These are phyloP conservation scores for Musa troglodytarum DNA, from an alignment of 176 grass and related monocot species.

Conservation along the genomic window DNA sequence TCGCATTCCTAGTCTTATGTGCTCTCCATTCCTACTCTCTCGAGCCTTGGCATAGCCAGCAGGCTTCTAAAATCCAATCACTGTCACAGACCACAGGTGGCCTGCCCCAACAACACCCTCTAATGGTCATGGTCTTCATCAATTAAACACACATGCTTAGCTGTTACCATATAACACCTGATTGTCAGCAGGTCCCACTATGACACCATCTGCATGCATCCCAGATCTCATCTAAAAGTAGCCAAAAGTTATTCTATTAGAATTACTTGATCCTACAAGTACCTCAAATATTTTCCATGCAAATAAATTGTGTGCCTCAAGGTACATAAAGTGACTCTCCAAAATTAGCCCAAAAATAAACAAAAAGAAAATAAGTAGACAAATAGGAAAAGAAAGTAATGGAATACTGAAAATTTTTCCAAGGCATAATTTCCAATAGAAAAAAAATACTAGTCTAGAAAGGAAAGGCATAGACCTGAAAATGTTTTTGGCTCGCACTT, in stretches of 20 bases:
- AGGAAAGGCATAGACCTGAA: conserved; percentile 46
- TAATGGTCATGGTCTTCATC: no score
- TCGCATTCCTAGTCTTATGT: no score
- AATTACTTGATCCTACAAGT: background rate
- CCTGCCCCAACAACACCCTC: no score
- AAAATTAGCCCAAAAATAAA: background rate
- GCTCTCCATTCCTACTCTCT: background rate
- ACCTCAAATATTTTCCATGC: background rate
- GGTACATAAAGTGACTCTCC: background rate
- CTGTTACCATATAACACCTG: no score
- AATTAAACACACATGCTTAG: no score
- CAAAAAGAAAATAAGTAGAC: background rate
- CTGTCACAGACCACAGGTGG: background rate
- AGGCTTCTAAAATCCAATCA: background rate
- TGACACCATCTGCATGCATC: background rate
- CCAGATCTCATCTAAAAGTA: background rate
- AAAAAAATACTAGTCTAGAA: background rate
- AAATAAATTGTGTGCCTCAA: background rate
- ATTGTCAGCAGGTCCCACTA: no score
- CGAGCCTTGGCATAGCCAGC: background rate
- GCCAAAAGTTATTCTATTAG: background rate
- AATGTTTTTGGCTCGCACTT: conserved; percentile 88
- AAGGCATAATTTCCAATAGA: background rate
- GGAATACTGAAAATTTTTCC: background rate
- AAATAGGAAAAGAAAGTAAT: background rate